Base-by-base conservation (phyloP, 495 filamentous ascomycete genomes). In the Penicillium crystallinum region DNA sequence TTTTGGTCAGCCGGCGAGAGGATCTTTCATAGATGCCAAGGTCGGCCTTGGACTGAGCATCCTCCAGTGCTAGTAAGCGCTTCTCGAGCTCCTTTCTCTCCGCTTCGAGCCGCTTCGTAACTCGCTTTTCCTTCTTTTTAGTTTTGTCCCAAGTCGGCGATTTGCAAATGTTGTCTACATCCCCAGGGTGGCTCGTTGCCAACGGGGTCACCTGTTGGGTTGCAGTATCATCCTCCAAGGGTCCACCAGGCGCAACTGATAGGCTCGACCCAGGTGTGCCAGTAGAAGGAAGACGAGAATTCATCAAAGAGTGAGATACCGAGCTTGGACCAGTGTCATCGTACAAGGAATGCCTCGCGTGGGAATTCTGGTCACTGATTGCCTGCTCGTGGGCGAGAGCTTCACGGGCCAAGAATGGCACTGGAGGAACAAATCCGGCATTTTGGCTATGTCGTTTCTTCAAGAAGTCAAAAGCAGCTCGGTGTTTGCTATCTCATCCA, bases 11-110 rank as follows among this genome's bases (percentile, higher is more conserved):
- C 34, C 69, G 68, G 17, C 65, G 68, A 29, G 64, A 53, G 17
- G 55, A 56, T 31, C 66, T 58, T 31, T 63, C 67, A 34, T 55
- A 47, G 6, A 53, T 34, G 17, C 53, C 54, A 9, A 47, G 19
- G 36, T 68, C 60, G 33, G 52, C 42, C 25, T 46, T 52, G 11
- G 52, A 34, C 40, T 66, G 68, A 17, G 60, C 54, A 17, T 68
- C 59, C 39, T 74, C 71, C 1, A 74, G 58, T 18, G 63, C 55
- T 15, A 59, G 43, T 18, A 72, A 44, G n/a, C 65, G 59, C 41
- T 70, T 69, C 43, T 72, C 69, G 15, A 70, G 58, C 29, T 72
- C 69, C 17, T 66, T 54, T 49, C 71, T 62, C 43, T 74, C 69
- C 30, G 68, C 65, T 40, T 74, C 71, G 44, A 74, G 42, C 12